Evolutionary conservation across 352 stramenopile species (phyloP), one percentile per base, ranked within the genome.

Genomic region (Pythium oligandrum): DNA sequence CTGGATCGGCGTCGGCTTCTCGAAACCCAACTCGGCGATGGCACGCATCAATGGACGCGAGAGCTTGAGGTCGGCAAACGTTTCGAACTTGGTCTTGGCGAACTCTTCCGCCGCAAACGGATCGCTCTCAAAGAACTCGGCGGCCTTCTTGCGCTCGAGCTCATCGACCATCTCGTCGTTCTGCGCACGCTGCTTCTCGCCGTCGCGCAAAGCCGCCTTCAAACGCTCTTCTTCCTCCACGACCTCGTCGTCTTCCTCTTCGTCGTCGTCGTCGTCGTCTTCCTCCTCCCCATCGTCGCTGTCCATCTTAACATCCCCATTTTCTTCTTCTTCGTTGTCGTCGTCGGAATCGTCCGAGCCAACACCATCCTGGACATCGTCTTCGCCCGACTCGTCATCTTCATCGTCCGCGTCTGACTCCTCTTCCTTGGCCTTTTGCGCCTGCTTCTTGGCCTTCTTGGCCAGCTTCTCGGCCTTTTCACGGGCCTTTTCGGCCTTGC

Each of bases 21-120:
- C 86, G 70, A 98, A 99, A 35, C 96, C 96, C 65, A 99, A 93
- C 55, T 94, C 83, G 30, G 96, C 90, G 52, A 99, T 88, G 4
- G 96, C 97, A 35, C 96, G 85, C 61, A 99, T 86, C 40, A 99
- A 79, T 36, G 97, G 96, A 40, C 97, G 87, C 37, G 93, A 99
- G 12, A 99, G 73, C 64, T 98, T 98, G 36, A 99, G 76, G 66
- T 99, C 86, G 4, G 87, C 84, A 73, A 99, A 99, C 2, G 86
- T 89, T 53, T 96, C 83, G 53, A 97, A 86, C 49, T 89, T 88
- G 54, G 75, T 86, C 59, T 90, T 90, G 4, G 79, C 71, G 37
- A 88, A 87, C 56, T 88, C 76, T 40, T 92, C 64, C 1, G 82
- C 83, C 7, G 80, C 73, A 46, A 90, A 90, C 54, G 79, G 80